These are phyloP conservation scores for Eudorina sp. DNA, from an alignment of 139 green algal genomes.

Conservation along the genomic window DNA sequence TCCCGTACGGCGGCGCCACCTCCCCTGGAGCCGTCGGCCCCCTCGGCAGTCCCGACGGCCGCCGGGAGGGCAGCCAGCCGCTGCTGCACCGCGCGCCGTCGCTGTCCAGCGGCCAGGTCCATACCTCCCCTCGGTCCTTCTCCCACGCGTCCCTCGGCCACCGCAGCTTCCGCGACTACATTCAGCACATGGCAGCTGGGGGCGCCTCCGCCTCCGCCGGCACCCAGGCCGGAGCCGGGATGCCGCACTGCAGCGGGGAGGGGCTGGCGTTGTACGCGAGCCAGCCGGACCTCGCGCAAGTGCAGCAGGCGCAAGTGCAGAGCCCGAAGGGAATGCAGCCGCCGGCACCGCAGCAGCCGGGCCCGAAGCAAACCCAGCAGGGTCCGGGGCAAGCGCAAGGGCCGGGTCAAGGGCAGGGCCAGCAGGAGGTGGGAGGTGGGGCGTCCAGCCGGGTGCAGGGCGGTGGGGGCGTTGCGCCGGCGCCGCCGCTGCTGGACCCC, in stretches of 20 bases:
- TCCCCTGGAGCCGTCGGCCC: neutral
- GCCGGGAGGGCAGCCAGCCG: neutral
- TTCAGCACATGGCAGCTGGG: conserved; percentile 21
- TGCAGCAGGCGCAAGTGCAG: too few species aligned
- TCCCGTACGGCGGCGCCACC: neutral
- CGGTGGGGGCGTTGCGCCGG: neutral
- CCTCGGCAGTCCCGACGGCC: too few species aligned
- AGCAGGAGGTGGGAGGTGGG: neutral
- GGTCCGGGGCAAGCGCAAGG: neutral
- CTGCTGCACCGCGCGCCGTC: neutral
- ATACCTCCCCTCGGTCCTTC: conserved; percentile 16
- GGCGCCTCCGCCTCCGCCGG: neutral
- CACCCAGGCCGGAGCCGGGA: too few species aligned
- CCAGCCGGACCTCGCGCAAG: too few species aligned
- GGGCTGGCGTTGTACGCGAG: too few species aligned
- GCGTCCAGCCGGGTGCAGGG: neutral
- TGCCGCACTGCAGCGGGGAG: too few species aligned
- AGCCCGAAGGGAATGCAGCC: too few species aligned
- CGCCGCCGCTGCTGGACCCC: neutral
- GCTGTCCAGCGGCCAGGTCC: neutral
- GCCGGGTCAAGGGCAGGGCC: neutral
- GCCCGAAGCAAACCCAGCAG: neutral
- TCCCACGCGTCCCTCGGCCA: neutral
- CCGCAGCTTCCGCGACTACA: conserved; percentile 34
- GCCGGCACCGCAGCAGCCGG: neutral